Base-by-base conservation (phyloP, 352 stramenopile genomes). In the Phytophthora vignae region DNA sequence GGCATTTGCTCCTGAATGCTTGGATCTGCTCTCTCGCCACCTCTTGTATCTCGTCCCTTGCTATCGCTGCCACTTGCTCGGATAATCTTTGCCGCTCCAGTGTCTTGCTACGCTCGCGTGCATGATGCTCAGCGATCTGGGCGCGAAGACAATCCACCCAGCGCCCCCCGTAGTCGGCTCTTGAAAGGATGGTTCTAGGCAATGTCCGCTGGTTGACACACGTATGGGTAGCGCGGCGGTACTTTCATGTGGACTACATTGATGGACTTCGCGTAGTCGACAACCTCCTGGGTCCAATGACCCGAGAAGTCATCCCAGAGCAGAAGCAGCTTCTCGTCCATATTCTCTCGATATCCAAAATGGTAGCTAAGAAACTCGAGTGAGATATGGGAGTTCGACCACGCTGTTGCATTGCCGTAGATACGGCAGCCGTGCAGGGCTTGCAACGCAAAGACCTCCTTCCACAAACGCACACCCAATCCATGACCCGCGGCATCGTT, bases 301-400 rank as follows among this genome's bases (percentile, higher is more conserved):
- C 21, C 57, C 21, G 22, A 50, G 27, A 65, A 65, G n/a, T 65
- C 58, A 38, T 57, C 58, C 44, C 27, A 57, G 7, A 65, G 46
- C 3, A 65, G 31, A 15, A 65, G 19, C 3, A 65, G n/a, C 17
- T 46, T 46, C 10, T 56, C 46, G 0, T 49, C 46, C 17, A 65
- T 56, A n/a, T 25, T 57, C 3, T 46, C 6, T 17, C 46, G 15
- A 12, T 36, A 2, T 5, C 19, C 58, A 49, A 64, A 64, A 50
- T 63, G 44, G 29, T 64, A 56, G 1, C 2, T 0, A 7, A 64
- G 17, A 19, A 64, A 56, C 27, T 56, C 27, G 3, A 64, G 10
- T 4, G 29, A 64, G 4, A 64, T 46, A 9, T 55, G 6, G 3
- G 33, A 15, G 12, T 49, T 59, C 50, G 22, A 67, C 50, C 60